Base-by-base conservation (phyloP, 2,329 filamentous ascomycete species). In the Alternaria tenuissima region DNA sequence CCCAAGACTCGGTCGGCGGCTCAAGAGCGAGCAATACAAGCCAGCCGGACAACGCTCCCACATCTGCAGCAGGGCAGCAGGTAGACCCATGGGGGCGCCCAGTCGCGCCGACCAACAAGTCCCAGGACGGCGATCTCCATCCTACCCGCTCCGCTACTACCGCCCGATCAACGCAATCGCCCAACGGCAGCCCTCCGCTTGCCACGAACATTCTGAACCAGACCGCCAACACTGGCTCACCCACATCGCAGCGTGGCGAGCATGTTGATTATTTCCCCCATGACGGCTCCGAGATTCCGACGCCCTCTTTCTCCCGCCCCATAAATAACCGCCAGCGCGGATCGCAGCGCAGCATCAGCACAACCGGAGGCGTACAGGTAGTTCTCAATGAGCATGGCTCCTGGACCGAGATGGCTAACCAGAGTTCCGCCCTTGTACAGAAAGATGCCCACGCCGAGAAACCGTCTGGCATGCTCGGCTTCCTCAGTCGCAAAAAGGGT, bases 331-430 rank as follows among this genome's bases (percentile, higher is more conserved):
- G 85, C 39, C 84, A 84, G 14, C 83, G 86, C 41, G 86, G 86
- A 32, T 87, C 87, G 28, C 89, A 89, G 60, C 86, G 92, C 53
- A 90, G 92, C 58, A 89, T 88, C 58, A 92, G 90, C 67, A 89
- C 92, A 71, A 87, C 90, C 4, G 94, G 94, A 54, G 94, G 94
- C 18, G 88, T 97, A 56, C 93, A 96, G 78, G 92, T 97, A 70
- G 94, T 95, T 20, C 86, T 98, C 38, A 94, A 96, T 70, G 93
- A 93, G 72, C 88, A 90, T 16, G 92, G 93, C 61, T 94, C 91
- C 78, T 98, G 94, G 94, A 94, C 91, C 47, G 92, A 96, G 64
- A 86, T 97, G 76, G 92, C 93, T 49, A 90, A 94, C 61, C 91
- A 94, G 71, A 94, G 93, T 71, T 87, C 90, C 52, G 93, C 90